A percentile compares a stretch with the other conserved stretches of the same genome.
phyloP scores from a whole-genome alignment of 345 rosid species.

The Cardamine resedifolia region DNA sequence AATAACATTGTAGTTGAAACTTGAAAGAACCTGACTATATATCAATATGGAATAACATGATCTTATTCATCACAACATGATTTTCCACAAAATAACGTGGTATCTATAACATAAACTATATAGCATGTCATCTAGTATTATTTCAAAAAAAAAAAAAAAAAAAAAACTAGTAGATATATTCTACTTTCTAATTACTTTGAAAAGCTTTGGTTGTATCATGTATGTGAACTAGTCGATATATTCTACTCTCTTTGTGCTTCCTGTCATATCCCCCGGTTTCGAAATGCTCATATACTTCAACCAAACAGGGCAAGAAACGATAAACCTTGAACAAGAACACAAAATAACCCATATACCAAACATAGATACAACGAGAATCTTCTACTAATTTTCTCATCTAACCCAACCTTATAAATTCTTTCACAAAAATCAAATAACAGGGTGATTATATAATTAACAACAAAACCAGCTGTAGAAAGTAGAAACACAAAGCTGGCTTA shows the following conservation, averaged over 20 bases:
- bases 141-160: too few relatives aligned
- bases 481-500: conserved; percentile 24
- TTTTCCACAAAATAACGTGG: background rate
- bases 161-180: too few relatives aligned
- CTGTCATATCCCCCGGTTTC: too few relatives aligned
- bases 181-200: background rate
- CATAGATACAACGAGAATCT: conserved; percentile 13
- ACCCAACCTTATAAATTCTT: background rate
- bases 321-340: background rate
- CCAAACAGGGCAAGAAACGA: background rate
- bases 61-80: background rate
- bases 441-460: conserved; percentile 8
- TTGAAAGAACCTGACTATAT: background rate
- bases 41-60: background rate
- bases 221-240: background rate
- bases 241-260: background rate
- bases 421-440: conserved; percentile 15
- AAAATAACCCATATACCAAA: background rate
- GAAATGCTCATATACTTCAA: background rate
- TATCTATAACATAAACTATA: background rate
- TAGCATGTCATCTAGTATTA: background rate
- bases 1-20: background rate
- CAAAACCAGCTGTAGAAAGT: conserved; percentile 14
- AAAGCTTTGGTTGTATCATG: too few relatives aligned
- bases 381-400: conserved; percentile 20